phyloP scores from a whole-genome alignment of 495 filamentous ascomycete genomes.

The Penicillium alfredii region DNA sequence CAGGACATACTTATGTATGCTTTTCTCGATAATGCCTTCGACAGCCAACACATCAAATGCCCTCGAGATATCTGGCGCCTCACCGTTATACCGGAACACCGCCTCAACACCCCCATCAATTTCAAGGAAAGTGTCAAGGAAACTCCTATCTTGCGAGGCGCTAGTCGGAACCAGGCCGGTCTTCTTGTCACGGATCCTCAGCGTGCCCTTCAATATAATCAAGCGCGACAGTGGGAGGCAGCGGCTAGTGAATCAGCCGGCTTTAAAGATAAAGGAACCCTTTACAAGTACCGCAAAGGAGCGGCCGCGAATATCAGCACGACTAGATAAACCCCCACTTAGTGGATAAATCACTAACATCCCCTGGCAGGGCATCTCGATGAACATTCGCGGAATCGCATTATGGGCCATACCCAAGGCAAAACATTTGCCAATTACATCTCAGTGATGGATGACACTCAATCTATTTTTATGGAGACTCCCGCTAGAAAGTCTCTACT shows the following conservation, averaged over 20 bases:
- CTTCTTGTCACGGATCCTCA: slow-evolving; percentile 8
- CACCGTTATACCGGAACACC: slow-evolving; percentile 1
- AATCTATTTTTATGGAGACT: slow-evolving; percentile 22
- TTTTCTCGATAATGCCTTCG: slow-evolving; percentile 5
- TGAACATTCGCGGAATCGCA: slow-evolving; percentile 17
- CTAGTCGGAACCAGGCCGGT: slow-evolving; percentile 1
- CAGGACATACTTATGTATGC: slow-evolving; percentile 13
- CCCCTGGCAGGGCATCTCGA: slow-evolving; percentile 14
- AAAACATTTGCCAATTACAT: slow-evolving; percentile 19
- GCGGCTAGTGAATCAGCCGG: slow-evolving; percentile 8
- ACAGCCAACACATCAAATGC: slow-evolving; percentile 3
- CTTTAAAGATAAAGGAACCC: slow-evolving; percentile 11
- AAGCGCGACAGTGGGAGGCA: slow-evolving; percentile 8
- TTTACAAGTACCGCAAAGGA: slow-evolving; percentile 24
- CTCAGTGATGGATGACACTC: slow-evolving; percentile 15
- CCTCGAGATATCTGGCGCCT: slow-evolving; percentile 3
- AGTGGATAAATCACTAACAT: slow-evolving; percentile 2
- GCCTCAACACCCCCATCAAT: slow-evolving; percentile 5
- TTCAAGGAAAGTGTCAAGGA: slow-evolving; percentile 3
- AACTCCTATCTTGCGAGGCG: slow-evolving; percentile 4
- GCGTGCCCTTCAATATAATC: slow-evolving; percentile 5
- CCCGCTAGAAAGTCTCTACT: slow-evolving; percentile 16
- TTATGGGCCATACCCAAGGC: slow-evolving; percentile 17
- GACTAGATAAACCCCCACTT: background rate
- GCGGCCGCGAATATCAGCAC: slow-evolving; percentile 15